Evolutionary conservation across 1,139 yeast species (phyloP).

Genomic region (Diutina siamensis): DNA sequence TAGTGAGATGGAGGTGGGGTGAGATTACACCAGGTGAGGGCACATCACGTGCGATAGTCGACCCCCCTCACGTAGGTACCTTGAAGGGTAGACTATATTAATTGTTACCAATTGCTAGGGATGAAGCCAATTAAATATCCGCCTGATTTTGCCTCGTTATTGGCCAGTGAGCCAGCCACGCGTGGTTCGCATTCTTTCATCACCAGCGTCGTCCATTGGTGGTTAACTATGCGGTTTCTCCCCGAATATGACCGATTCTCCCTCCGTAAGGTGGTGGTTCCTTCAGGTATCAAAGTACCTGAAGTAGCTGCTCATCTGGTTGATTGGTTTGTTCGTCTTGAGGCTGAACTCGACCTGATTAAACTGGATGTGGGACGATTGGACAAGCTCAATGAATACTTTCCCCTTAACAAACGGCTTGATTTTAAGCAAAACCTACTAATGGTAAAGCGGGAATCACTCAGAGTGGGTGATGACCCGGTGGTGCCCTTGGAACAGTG

Average conservation of each 20-base stretch:
- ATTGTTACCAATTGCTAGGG: too few relatives aligned
- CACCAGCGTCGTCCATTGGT: not conserved
- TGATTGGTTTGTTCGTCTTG: not conserved
- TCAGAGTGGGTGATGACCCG: not conserved
- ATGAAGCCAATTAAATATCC: too few relatives aligned
- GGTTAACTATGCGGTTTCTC: not conserved
- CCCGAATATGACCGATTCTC: not conserved
- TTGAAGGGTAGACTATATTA: too few relatives aligned
- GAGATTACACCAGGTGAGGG: too few relatives aligned
- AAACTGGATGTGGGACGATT: not conserved
- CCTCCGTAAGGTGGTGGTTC: not conserved
- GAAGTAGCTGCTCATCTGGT: not conserved
- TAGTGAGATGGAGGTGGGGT: too few relatives aligned
- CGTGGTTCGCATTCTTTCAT: not conserved
- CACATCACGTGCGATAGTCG: too few relatives aligned
- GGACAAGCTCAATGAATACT: conserved; percentile 1
- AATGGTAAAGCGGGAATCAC: not conserved
- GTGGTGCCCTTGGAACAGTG: not conserved
- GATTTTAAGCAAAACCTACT: not conserved
- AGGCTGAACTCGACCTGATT: not conserved
- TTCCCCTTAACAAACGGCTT: not conserved
- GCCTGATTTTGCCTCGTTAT: too few relatives aligned
- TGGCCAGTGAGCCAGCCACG: not conserved
- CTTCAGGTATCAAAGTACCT: not conserved
- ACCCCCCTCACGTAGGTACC: too few relatives aligned